Evolutionary conservation across 2,329 filamentous ascomycete species (phyloP).

Genomic region (Saccharata proteae): DNA sequence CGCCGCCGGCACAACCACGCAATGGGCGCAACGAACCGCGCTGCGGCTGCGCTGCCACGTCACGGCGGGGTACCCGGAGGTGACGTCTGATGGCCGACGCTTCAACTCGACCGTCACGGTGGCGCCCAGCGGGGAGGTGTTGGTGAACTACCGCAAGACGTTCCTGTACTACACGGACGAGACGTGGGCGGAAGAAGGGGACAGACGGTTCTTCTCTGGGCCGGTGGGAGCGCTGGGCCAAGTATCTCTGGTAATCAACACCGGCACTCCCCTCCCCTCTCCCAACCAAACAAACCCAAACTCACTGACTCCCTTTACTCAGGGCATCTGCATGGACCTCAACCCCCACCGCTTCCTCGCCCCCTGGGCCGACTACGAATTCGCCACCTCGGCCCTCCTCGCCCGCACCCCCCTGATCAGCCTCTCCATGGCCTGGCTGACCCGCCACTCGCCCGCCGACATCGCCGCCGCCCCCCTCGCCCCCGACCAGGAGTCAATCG

Average conservation of each 20-base stretch:
- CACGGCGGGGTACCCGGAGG: slow-evolving; percentile 62
- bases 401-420: slow-evolving; percentile 50
- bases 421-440: slow-evolving; percentile 69
- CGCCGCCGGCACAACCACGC: slow-evolving; percentile 51
- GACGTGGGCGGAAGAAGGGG: slow-evolving; percentile 47
- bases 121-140: slow-evolving; percentile 38
- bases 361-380: slow-evolving; percentile 48
- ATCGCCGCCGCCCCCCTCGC: slow-evolving; percentile 33
- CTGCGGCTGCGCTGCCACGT: slow-evolving; percentile 56
- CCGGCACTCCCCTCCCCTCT: background rate
- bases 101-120: slow-evolving; percentile 52
- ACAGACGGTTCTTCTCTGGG: slow-evolving; percentile 23
- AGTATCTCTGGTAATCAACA: slow-evolving; percentile 12
- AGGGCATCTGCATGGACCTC: slow-evolving; percentile 46
- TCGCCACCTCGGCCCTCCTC: slow-evolving; percentile 44
- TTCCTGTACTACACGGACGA: slow-evolving; percentile 58
- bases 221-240: slow-evolving; percentile 22
- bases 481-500: slow-evolving; percentile 60
- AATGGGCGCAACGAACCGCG: slow-evolving; percentile 60
- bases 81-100: slow-evolving; percentile 14
- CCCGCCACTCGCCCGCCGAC: slow-evolving; percentile 39
- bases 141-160: slow-evolving; percentile 50
- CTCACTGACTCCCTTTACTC: slow-evolving; percentile 18
- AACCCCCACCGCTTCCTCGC: slow-evolving; percentile 51
- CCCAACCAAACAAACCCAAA: background rate